Evolutionary conservation across 495 filamentous ascomycete genomes (phyloP).

Genomic region (Podospora anserina): DNA sequence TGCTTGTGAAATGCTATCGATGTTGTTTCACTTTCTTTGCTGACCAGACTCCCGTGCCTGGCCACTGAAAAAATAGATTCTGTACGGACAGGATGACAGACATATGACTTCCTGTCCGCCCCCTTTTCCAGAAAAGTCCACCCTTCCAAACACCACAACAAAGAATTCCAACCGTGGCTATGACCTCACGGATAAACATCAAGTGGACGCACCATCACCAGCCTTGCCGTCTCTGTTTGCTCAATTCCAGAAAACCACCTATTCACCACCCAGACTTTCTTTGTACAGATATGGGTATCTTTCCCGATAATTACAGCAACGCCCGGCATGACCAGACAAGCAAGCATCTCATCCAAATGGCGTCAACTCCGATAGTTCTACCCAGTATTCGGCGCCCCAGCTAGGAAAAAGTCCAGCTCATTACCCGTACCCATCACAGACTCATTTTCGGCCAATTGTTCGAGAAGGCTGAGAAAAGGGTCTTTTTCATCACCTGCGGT

Average conservation of each 20-base stretch:
- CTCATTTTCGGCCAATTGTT: slow-evolving; percentile 79
- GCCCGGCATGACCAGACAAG: not conserved
- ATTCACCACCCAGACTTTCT: not conserved
- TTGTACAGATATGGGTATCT: slow-evolving; percentile 7
- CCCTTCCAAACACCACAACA: not conserved
- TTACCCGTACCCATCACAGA: slow-evolving; percentile 52
- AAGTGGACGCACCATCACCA: not conserved
- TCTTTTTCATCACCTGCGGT: slow-evolving; percentile 59
- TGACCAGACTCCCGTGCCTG: not conserved
- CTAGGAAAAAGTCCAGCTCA: slow-evolving; percentile 62
- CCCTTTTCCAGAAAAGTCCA: not conserved
- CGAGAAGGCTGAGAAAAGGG: slow-evolving; percentile 72
- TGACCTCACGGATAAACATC: not conserved
- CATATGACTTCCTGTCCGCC: not conserved
- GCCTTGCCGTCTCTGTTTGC: not conserved
- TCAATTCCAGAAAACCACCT: not conserved
- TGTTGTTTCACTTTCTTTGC: not conserved
- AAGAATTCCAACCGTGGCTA: not conserved
- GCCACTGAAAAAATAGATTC: not conserved
- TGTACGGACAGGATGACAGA: not conserved
- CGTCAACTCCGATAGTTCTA: not conserved
- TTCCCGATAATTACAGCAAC: not conserved
- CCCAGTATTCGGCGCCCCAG: slow-evolving; percentile 17
- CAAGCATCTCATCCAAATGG: not conserved
- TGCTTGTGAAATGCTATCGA: not conserved